Percentiles rank a stretch among this genome's conserved stretches.
phyloP scores from a whole-genome alignment of 1,139 yeast genomes.

The Spencermartinsiella ligniputridi region DNA sequence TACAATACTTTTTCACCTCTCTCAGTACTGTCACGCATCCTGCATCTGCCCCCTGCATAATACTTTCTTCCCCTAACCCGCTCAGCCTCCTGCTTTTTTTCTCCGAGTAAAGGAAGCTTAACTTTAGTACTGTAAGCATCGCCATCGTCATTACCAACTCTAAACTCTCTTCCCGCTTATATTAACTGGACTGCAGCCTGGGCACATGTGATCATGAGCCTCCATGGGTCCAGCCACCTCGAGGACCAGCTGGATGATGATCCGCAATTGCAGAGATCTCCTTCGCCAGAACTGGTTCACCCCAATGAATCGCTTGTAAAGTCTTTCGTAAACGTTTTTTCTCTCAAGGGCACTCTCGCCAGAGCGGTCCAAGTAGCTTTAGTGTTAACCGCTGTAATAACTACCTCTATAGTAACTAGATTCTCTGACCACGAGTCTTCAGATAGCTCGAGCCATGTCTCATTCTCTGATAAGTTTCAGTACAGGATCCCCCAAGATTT shows the following conservation, averaged over 20 bases:
- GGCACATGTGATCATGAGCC: background rate
- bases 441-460: slow-evolving; percentile 12
- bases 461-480: slow-evolving; percentile 19
- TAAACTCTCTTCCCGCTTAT: too few species aligned
- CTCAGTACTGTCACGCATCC: too few species aligned
- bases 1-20: too few species aligned
- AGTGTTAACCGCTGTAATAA: slow-evolving; percentile 12
- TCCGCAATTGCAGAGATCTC: background rate
- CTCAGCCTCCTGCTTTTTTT: too few species aligned
- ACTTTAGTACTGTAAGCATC: too few species aligned
- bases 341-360: background rate
- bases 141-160: too few species aligned
- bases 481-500: slow-evolving; percentile 16
- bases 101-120: too few species aligned
- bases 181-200: too few species aligned
- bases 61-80: too few species aligned
- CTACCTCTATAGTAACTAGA: slow-evolving; percentile 7
- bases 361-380: slow-evolving; percentile 6
- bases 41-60: too few species aligned
- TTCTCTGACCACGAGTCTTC: slow-evolving; percentile 10
- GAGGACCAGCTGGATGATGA: background rate
- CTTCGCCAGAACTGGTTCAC: background rate
- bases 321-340: background rate
- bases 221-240: background rate
- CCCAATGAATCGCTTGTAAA: background rate